Evolutionary conservation across 352 stramenopile genomes (phyloP).

Genomic region (Phytopythium kandeliae): DNA sequence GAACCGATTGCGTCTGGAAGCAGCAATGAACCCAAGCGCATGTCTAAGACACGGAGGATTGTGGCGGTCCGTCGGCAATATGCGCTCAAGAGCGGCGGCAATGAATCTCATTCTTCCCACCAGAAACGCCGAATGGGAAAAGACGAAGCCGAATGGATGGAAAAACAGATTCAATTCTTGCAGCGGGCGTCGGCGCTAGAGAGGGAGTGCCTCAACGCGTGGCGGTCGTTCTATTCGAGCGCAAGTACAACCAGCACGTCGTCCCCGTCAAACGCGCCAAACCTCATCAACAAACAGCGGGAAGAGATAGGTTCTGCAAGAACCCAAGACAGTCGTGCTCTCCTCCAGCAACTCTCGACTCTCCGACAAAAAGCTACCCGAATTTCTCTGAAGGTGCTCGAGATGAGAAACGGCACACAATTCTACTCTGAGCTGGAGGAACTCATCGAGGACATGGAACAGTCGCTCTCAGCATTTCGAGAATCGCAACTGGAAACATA

Average conservation of each 20-base stretch:
- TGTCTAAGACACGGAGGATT: conserved; percentile 22
- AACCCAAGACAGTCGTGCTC: conserved; percentile 17
- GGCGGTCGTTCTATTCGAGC: conserved; percentile 41
- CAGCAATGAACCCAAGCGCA: neutral
- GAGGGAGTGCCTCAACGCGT: conserved; percentile 45
- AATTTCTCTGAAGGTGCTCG: conserved; percentile 35
- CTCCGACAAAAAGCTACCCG: conserved; percentile 21
- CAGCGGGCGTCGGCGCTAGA: conserved; percentile 33
- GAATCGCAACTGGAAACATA: conserved; percentile 26
- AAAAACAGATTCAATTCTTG: conserved; percentile 55
- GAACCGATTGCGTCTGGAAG: neutral
- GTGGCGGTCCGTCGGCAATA: conserved; percentile 24
- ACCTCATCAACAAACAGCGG: conserved; percentile 35
- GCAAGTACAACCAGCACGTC: conserved; percentile 10
- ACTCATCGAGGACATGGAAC: conserved; percentile 47
- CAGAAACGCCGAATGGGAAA: conserved; percentile 21
- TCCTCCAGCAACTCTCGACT: conserved; percentile 29
- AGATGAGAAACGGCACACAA: conserved; percentile 38
- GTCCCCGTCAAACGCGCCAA: conserved; percentile 5
- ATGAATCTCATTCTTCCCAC: neutral
- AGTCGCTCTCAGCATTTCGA: conserved; percentile 30
- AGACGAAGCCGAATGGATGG: conserved; percentile 47
- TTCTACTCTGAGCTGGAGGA: conserved; percentile 47
- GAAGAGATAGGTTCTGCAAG: conserved; percentile 29
- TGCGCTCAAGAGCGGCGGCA: neutral